These are phyloP conservation scores for Pulveroboletus sp. DNA, from an alignment of 768 basidiomycete species.

Conservation along the genomic window DNA sequence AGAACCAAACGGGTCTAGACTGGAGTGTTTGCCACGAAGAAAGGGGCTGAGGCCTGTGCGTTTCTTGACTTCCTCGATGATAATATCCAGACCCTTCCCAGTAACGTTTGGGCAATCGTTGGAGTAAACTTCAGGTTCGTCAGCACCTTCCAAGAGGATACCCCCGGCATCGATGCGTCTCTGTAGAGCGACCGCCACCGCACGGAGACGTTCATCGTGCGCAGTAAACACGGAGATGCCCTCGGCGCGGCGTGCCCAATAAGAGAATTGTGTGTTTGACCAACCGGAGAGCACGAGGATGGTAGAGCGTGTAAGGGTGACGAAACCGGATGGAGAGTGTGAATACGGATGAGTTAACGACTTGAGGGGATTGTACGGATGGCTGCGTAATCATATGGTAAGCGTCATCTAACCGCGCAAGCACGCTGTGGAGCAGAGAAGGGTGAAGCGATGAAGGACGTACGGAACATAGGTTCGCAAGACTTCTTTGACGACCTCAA, in stretches of 20 bases:
- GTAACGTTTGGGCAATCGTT: conserved; percentile 37
- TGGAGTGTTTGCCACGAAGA: conserved; percentile 47
- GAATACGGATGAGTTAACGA: conserved; percentile 39
- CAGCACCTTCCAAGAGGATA: conserved; percentile 26
- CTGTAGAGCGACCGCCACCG: conserved; percentile 39
- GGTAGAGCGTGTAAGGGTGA: conserved; percentile 44
- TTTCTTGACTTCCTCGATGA: conserved; percentile 47
- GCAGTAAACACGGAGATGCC: conserved; percentile 43
- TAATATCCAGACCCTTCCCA: conserved; percentile 46
- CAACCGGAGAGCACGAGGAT: conserved; percentile 46
- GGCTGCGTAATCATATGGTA: conserved; percentile 33
- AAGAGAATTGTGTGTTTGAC: conserved; percentile 52
- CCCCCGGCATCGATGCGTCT: conserved; percentile 36
- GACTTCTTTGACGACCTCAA: conserved; percentile 48
- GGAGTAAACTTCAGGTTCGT: conserved; percentile 21
- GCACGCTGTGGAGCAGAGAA: conserved; percentile 4
- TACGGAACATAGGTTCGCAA: conserved; percentile 46
- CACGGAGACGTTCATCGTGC: conserved; percentile 37
- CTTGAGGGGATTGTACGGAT: conserved; percentile 50
- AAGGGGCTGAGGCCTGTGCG: conserved; percentile 44
- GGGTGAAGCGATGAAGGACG: conserved; percentile 17
- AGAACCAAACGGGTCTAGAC: conserved; percentile 46
- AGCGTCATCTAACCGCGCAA: conserved; percentile 14
- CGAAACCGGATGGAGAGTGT: conserved; percentile 38
- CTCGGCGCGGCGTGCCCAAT: conserved; percentile 49